A percentile compares a stretch with the other conserved stretches of the same genome.
phyloP scores from a whole-genome alignment of 208 protist genomes.

The Leishmania tarentolae region DNA sequence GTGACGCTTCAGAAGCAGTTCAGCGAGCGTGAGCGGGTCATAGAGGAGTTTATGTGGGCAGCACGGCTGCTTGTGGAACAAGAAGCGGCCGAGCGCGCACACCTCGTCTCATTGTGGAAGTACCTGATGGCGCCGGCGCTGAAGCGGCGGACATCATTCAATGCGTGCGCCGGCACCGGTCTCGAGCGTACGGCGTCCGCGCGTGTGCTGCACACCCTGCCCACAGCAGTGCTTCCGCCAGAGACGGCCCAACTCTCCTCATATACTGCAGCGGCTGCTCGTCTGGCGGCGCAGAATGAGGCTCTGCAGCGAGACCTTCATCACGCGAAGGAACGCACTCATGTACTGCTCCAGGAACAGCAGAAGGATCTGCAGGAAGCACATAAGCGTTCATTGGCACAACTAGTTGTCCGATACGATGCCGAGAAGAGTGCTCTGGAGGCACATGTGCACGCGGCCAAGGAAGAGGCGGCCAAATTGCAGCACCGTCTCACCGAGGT shows the following conservation, averaged over 20 bases:
- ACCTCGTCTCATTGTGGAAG: slow-evolving; percentile 9
- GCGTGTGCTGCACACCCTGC: not conserved
- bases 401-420: slow-evolving; percentile 30
- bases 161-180: not conserved
- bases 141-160: not conserved
- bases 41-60: slow-evolving; percentile 25
- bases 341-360: slow-evolving; percentile 9
- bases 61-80: slow-evolving; percentile 26
- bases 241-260: not conserved
- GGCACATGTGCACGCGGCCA: not conserved
- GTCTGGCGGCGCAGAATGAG: slow-evolving; percentile 15
- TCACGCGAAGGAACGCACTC: slow-evolving; percentile 4
- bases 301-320: slow-evolving; percentile 11
- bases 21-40: slow-evolving; percentile 19
- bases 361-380: slow-evolving; percentile 20
- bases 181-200: not conserved
- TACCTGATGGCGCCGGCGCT: slow-evolving; percentile 2
- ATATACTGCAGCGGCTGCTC: not conserved
- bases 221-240: not conserved
- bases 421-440: slow-evolving; percentile 22
- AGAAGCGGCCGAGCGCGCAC: slow-evolving; percentile 23
- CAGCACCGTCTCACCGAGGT: not conserved
- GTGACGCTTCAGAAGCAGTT: slow-evolving; percentile 16
- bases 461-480: not conserved
- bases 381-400: slow-evolving; percentile 18